A percentile compares a stretch with the other conserved stretches of the same genome.
phyloP scores from a whole-genome alignment of 148 eudicot species.

The Spergularia marina region DNA sequence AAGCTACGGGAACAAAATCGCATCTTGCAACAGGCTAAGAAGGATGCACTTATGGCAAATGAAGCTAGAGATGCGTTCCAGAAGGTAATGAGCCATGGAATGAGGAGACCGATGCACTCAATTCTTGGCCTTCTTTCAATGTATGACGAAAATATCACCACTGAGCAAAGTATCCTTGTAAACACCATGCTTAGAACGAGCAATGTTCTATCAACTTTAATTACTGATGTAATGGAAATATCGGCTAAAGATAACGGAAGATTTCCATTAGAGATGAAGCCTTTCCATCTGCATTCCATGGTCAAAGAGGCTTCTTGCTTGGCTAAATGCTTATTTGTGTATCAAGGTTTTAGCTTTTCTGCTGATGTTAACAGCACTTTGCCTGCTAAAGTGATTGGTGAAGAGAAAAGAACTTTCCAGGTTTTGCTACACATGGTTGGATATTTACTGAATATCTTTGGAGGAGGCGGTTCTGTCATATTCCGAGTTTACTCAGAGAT shows the following conservation, averaged over 20 bases:
- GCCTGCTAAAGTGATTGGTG: conserved; percentile 72
- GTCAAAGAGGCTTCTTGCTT: conserved; percentile 75
- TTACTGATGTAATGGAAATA: conserved; percentile 74
- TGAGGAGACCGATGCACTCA: conserved; percentile 91
- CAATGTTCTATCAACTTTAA: conserved; percentile 69
- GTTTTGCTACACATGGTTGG: conserved; percentile 90
- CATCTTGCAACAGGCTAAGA: conserved; percentile 62
- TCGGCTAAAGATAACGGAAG: conserved; percentile 54
- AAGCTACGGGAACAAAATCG: conserved; percentile 64
- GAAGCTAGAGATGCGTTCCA: conserved; percentile 74
- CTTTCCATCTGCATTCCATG: conserved; percentile 61
- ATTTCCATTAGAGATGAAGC: conserved; percentile 60
- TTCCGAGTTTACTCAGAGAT: conserved; percentile 50
- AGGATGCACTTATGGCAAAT: conserved; percentile 83
- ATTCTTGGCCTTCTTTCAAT: conserved; percentile 74
- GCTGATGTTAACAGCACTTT: conserved; percentile 61
- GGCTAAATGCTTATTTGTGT: conserved; percentile 62
- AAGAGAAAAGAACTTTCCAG: conserved; percentile 76
- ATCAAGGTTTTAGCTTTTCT: conserved; percentile 48
- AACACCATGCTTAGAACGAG: conserved; percentile 71
- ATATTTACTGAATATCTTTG: conserved; percentile 47
- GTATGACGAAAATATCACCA: conserved; percentile 50
- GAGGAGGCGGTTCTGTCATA: conserved; percentile 46
- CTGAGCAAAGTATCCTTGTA: conserved; percentile 52
- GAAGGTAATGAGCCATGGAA: conserved; percentile 80